Conservation (phyloP, 2,329 filamentous ascomycete genomes). For the Penicillium crustosum region DNA sequence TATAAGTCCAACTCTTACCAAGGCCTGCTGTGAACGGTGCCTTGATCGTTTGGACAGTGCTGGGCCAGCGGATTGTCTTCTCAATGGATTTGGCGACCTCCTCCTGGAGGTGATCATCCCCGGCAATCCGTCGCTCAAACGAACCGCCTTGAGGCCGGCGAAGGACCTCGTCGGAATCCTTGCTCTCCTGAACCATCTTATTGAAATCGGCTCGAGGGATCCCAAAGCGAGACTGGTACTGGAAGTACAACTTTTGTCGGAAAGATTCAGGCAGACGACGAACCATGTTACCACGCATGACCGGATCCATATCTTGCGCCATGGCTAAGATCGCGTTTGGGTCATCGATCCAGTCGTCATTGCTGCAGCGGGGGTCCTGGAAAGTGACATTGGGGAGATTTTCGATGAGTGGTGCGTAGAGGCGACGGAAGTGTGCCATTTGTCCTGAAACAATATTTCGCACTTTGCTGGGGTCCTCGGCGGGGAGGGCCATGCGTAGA, state of each 20-base stretch:
- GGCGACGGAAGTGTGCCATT: constrained; percentile 82
- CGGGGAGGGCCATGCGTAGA: constrained; percentile 87
- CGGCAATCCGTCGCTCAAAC: constrained; percentile 83
- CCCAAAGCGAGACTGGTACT: constrained; percentile 86
- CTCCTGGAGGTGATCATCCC: constrained; percentile 65
- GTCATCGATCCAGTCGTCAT: constrained; percentile 64
- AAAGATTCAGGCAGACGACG: constrained; percentile 83
- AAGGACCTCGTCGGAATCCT: constrained; percentile 66
- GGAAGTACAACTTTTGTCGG: constrained; percentile 86
- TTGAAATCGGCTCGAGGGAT: constrained; percentile 83
- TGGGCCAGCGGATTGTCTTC: constrained; percentile 89
- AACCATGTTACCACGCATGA: constrained; percentile 93
- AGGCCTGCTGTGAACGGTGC: constrained; percentile 76
- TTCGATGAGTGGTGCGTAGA: constrained; percentile 86
- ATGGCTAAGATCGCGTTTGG: constrained; percentile 65
- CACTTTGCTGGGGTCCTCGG: constrained; percentile 90
- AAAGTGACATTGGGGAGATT: constrained; percentile 87
- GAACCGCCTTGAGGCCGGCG: constrained; percentile 73
- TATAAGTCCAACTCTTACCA: constrained; percentile 68
- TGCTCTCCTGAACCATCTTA: constrained; percentile 75
- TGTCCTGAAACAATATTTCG: constrained; percentile 92
- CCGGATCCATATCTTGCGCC: constrained; percentile 87
- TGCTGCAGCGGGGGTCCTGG: constrained; percentile 60
- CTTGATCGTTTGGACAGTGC: constrained; percentile 83
- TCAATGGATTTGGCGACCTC: constrained; percentile 76